Base-by-base conservation (phyloP, 2,329 filamentous ascomycete species). In the Gaeumannomyces sp. region DNA sequence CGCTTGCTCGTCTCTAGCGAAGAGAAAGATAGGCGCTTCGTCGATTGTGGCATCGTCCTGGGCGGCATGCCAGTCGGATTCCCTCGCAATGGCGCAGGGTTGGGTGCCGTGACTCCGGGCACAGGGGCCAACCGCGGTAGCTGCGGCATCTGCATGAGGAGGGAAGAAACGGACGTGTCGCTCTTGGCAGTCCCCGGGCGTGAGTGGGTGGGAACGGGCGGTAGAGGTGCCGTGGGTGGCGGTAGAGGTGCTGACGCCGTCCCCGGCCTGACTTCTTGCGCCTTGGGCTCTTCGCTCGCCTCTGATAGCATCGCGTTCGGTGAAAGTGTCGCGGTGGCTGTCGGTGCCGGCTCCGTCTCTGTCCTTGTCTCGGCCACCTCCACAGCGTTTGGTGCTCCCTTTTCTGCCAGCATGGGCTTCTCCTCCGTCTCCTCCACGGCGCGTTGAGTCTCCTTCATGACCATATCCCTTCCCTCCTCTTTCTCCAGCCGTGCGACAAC, bases 1-100 rank as follows among this genome's bases (percentile, higher is more conserved):
- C 76, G 73, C 60, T 71, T 67, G 22, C 71, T 75, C 45, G 72
- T 73, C 22, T 67, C 67, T n/a, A 72, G 68, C 25, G 72, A 76
- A 4, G 73, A 72, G 66, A 75, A 76, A 0, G 78, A 79, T 5
- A 75, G 68, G 45, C 72, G 70, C 67, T 69, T 76, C 4, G 74
- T 75, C n/a, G 76, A 77, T 25, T 72, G 70, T 1, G 75, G 74
- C 59, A 72, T 70, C 6, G 64, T 45, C 50, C 67, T 33, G 7
- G 14, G 2, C 63, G 65, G 38, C 61, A 65, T 38, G 61, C 66
- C 19, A 28, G 25, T 28, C 25, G 63, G 59, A 6, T 65, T 62
- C 27, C 67, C 19, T n/a, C 31, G 66, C 38, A 66, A 28, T 10
- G 65, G 67, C 56, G 65, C 35, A n/a, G 69, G 68, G 16, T 57